phyloP scores from a whole-genome alignment of 1,139 yeast genomes.

The Lodderomyces oxycetoniae region DNA sequence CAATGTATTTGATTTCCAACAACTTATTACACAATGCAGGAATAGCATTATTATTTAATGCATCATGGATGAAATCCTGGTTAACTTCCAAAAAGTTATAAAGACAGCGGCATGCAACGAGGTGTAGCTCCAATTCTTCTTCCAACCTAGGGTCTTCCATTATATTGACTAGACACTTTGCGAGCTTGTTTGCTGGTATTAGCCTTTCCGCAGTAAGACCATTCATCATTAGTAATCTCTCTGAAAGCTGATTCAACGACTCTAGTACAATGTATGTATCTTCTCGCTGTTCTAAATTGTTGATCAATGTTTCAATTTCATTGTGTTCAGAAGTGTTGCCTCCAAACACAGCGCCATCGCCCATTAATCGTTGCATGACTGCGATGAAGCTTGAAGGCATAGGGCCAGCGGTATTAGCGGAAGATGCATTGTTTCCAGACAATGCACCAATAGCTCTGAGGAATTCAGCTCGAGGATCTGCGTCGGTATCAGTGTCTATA shows the following conservation, averaged over 20 bases:
- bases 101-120: constrained; percentile 81
- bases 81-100: constrained; percentile 78
- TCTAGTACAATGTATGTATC: constrained; percentile 50
- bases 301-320: constrained; percentile 33
- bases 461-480: constrained; percentile 27
- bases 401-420: constrained; percentile 4
- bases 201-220: constrained; percentile 57
- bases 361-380: constrained; percentile 35
- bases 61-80: constrained; percentile 58
- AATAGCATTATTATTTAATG: constrained; percentile 64
- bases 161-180: constrained; percentile 53
- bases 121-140: constrained; percentile 71
- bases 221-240: constrained; percentile 63
- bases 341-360: constrained; percentile 35
- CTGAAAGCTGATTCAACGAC: constrained; percentile 59
- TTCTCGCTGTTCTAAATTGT: constrained; percentile 39
- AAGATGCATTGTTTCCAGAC: constrained; percentile 12
- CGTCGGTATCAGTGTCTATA: constrained; percentile 19
- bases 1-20: constrained; percentile 76
- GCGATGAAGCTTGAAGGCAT: constrained; percentile 27
- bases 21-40: constrained; percentile 64
- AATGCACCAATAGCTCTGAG: constrained; percentile 26
- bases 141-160: constrained; percentile 54
- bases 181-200: constrained; percentile 58
- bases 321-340: constrained; percentile 19